Evolutionary conservation across 129 eudicot species (phyloP), one percentile per base, ranked within the genome.

Genomic region (Escallonia herrerae): DNA sequence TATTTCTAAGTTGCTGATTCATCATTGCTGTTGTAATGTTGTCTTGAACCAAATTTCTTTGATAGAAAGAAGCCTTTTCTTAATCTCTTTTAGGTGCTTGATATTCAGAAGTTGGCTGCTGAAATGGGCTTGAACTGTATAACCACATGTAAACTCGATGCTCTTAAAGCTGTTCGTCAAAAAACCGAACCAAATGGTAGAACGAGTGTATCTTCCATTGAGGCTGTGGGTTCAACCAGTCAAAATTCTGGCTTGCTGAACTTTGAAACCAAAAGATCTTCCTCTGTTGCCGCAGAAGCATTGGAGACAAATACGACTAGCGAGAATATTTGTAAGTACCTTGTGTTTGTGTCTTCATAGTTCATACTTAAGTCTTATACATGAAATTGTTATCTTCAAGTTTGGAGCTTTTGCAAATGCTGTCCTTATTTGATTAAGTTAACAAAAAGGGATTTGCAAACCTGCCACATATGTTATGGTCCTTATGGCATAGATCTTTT

Each of bases 101-200:
- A 84, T 54, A 85, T 94, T 68, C 87, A 84, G 64, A 89, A 84
- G 62, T 71, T 82, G 69, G 95, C 93, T 40, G 83, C 77, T 40
- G 99, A 94, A 72, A 60, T 94, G 83, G 95, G 97, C 43, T 79
- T 94, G 52, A 80, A 64, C 14, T 86, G 91, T 66, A 86, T 94
- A 74, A 81, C 74, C 3, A 68, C 97, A 51, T 89, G 75, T 61
- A 94, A 94, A 74, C 79, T 94, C 57, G 99, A 94, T 73, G 99
- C 99, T 44, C 86, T 86, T 44, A 94, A 86, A 80, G 63, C 99
- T 52, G 97, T 94, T 73, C 65, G 70, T 37, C 73, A 9, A 54
- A 62, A 56, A 38, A 70, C 47, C 74, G 76, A 71, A 58, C 37
- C 75, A 43, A 74, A 77, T 15, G 74, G 67, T 56, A 63, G 37